A percentile compares a stretch with the other conserved stretches of the same genome.
Conservation (phyloP, 2,329 filamentous ascomycete species). For the Pseudogymnoascus sp. region DNA sequence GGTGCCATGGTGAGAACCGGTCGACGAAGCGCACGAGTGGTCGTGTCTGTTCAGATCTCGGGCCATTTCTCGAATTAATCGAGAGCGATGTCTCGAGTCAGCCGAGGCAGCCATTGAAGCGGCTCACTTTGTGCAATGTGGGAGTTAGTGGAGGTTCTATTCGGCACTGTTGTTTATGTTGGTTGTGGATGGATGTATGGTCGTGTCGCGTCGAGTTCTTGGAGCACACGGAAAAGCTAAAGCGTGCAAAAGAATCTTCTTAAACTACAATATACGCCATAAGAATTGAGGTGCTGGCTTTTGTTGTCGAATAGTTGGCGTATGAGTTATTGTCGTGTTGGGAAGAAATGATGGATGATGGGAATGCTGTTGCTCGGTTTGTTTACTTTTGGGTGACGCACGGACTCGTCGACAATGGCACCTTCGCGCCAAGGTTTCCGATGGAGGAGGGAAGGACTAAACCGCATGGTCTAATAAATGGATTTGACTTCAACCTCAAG, state of each 20-base stretch:
- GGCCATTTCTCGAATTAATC: slow-evolving; percentile 19
- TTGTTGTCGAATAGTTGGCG: neutral
- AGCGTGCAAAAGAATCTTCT: neutral
- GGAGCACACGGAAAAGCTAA: neutral
- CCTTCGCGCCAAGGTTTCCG: neutral
- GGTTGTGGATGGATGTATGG: neutral
- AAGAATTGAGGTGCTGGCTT: neutral
- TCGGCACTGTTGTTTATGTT: neutral
- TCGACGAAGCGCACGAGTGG: slow-evolving; percentile 20
- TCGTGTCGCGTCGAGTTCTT: neutral
- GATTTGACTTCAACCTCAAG: neutral
- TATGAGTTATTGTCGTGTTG: neutral
- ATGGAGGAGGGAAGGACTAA: neutral
- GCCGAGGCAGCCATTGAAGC: slow-evolving; percentile 12
- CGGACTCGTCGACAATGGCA: slow-evolving; percentile 2
- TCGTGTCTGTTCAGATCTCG: slow-evolving; percentile 15
- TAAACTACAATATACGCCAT: neutral
- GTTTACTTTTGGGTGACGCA: slow-evolving; percentile 9
- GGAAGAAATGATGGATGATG: neutral
- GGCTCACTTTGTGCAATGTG: neutral
- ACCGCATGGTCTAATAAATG: neutral
- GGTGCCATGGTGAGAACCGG: slow-evolving; percentile 25
- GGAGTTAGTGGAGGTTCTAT: slow-evolving; percentile 2
- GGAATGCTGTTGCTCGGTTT: neutral
- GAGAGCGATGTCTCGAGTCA: slow-evolving; percentile 14